phyloP scores from a whole-genome alignment of 2,329 filamentous ascomycete genomes.

The Sclerotinia subarctica region DNA sequence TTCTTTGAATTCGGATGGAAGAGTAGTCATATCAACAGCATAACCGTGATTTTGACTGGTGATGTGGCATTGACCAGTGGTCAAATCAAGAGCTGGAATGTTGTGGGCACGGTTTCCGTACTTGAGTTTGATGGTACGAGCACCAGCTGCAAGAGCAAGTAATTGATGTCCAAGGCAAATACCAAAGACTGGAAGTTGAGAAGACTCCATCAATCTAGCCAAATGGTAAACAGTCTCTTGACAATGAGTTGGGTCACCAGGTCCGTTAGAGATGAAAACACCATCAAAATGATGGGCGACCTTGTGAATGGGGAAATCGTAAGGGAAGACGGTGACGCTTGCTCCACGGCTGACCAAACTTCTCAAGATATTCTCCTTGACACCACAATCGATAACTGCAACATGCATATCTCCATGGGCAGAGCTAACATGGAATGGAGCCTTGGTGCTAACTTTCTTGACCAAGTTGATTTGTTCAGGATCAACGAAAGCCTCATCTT shows the following conservation, averaged over 20 bases:
- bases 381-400: constrained; percentile 94
- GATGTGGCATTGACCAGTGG: constrained; percentile 96
- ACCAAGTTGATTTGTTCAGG: constrained; percentile 96
- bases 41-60: constrained; percentile 99
- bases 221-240: constrained; percentile 92
- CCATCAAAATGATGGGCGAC: constrained; percentile 96
- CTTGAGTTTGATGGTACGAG: constrained; percentile 93
- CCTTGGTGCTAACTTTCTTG: constrained; percentile 94
- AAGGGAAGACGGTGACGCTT: constrained; percentile 91
- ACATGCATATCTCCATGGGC: constrained; percentile 82
- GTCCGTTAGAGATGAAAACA: constrained; percentile 98
- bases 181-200: constrained; percentile 90
- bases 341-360: constrained; percentile 89
- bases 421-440: constrained; percentile 91
- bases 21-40: constrained; percentile 80
- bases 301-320: constrained; percentile 97
- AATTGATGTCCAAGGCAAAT: constrained; percentile 98
- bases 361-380: constrained; percentile 99
- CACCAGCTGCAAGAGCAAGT: constrained; percentile 83
- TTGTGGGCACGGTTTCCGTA: constrained; percentile 99
- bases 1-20: constrained; percentile 87
- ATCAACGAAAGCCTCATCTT: constrained; percentile 94
- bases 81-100: constrained; percentile 91
- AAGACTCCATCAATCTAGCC: constrained; percentile 83
- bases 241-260: constrained; percentile 96